phyloP scores from a whole-genome alignment of 306 rosid genomes.

The Malus fusca region DNA sequence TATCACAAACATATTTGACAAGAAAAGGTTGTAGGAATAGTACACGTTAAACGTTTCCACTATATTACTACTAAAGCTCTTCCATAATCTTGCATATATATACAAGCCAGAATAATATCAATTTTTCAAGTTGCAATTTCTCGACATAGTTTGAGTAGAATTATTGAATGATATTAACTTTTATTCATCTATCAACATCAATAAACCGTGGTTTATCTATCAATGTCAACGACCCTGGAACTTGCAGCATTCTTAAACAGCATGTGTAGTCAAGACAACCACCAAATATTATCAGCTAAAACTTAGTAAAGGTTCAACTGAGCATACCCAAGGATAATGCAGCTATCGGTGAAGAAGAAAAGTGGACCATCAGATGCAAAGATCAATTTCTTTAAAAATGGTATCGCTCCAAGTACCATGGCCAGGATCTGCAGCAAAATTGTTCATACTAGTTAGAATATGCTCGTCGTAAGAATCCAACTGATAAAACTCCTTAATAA shows the following conservation, averaged over 20 bases:
- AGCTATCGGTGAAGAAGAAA: constrained; percentile 94
- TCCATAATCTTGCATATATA: background rate
- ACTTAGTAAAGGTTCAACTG: constrained; percentile 9
- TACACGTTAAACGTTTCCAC: background rate
- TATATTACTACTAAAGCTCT: background rate
- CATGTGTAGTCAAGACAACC: background rate
- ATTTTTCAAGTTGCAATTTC: background rate
- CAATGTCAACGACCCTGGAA: background rate
- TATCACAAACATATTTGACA: background rate
- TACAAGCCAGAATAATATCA: background rate
- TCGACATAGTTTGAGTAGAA: background rate
- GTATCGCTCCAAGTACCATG: constrained; percentile 72
- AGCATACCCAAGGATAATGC: constrained; percentile 93
- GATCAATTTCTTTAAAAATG: constrained; percentile 62
- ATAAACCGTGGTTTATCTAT: background rate
- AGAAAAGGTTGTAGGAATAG: background rate
- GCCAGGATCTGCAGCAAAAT: constrained; percentile 67
- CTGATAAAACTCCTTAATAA: background rate
- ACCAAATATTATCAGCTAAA: background rate
- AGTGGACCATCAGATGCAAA: constrained; percentile 79
- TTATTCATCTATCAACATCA: background rate
- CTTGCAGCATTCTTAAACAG: constrained; percentile 10
- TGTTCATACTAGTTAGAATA: constrained; percentile 6
- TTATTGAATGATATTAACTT: background rate
- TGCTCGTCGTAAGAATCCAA: background rate